Percentiles rank a stretch among this genome's conserved stretches.
These are phyloP conservation scores for Trichosporon sp. DNA, from an alignment of 1,284 basidiomycete species.

Conservation along the genomic window DNA sequence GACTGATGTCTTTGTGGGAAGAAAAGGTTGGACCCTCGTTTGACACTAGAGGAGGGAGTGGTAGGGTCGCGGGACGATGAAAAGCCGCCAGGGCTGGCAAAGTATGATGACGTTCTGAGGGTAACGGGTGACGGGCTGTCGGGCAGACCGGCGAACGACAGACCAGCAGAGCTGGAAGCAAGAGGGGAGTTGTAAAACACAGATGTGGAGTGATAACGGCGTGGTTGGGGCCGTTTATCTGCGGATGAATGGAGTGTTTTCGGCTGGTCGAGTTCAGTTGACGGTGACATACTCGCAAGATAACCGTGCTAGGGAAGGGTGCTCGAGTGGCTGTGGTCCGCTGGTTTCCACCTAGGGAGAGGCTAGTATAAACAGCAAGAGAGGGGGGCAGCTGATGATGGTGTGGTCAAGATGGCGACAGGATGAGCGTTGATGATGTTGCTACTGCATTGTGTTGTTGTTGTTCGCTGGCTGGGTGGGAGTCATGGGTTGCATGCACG, in stretches of 20 bases:
- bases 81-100: slow-evolving; percentile 1
- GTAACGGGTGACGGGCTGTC: neutral
- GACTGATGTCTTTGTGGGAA: slow-evolving; percentile 1
- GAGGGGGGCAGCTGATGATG: neutral
- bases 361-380: neutral
- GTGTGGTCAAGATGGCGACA: neutral
- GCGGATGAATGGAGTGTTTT: neutral
- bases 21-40: neutral
- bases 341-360: neutral
- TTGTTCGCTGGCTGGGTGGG: neutral
- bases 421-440: neutral
- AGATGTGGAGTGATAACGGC: neutral
- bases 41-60: neutral
- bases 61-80: neutral
- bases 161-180: neutral
- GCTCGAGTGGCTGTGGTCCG: neutral
- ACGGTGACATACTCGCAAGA: neutral
- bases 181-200: neutral
- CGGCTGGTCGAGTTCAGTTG: neutral
- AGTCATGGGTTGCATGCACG: neutral
- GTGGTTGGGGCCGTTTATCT: neutral
- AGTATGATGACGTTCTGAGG: neutral
- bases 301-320: neutral
- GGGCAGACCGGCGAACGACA: neutral
- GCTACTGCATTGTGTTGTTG: neutral